These are phyloP conservation scores for Ophiostoma himal-ulmi DNA, from an alignment of 2,329 filamentous ascomycete genomes.

Conservation along the genomic window DNA sequence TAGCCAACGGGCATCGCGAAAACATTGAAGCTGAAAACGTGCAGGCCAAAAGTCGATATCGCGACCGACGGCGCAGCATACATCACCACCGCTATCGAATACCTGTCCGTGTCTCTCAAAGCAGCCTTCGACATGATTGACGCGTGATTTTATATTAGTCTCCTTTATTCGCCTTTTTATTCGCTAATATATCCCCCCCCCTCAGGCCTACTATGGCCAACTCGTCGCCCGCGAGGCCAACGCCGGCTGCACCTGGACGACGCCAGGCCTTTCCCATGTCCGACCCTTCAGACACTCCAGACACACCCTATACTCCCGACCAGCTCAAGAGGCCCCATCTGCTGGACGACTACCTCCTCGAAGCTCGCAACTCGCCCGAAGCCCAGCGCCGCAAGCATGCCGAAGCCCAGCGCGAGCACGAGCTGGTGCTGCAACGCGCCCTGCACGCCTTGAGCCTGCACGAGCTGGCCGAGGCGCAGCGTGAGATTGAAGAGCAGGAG, in stretches of 20 bases:
- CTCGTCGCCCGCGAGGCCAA: constrained; percentile 29
- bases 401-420: constrained; percentile 31
- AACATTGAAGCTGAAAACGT: constrained; percentile 8
- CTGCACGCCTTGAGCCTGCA: constrained; percentile 28
- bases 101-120: too few relatives aligned
- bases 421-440: constrained; percentile 28
- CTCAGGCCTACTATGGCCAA: constrained; percentile 28
- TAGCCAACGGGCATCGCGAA: constrained; percentile 10
- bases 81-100: background rate
- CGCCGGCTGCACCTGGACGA: constrained; percentile 1
- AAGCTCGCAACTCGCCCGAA: constrained; percentile 33
- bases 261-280: constrained; percentile 19
- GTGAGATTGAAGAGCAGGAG: constrained; percentile 29
- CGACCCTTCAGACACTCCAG: constrained; percentile 15
- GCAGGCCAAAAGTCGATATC: background rate
- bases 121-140: background rate
- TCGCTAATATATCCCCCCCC: background rate
- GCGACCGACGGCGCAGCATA: background rate
- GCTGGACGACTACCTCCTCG: constrained; percentile 28
- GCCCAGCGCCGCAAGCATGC: constrained; percentile 32
- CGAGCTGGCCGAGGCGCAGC: constrained; percentile 28
- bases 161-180: background rate
- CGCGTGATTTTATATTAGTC: background rate
- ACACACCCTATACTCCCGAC: background rate
- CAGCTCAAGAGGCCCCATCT: constrained; percentile 5